These are phyloP conservation scores for Tricholoma matsutake DNA, from an alignment of 768 basidiomycete genomes.

Conservation along the genomic window DNA sequence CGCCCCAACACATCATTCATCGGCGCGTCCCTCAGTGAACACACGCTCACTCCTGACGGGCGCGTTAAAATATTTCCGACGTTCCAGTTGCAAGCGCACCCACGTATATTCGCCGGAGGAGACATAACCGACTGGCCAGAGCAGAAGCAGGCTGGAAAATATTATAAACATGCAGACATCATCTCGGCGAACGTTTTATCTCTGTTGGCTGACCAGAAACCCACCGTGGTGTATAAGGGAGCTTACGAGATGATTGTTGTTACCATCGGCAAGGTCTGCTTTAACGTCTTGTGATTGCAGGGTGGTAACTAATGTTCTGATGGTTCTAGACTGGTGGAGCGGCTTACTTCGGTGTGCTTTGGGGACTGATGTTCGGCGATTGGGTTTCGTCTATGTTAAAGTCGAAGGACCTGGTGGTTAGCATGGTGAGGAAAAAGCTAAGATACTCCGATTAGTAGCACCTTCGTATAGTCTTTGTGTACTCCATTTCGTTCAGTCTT, in stretches of 20 bases:
- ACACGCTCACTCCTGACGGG: conserved; percentile 36
- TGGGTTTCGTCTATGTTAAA: conserved; percentile 41
- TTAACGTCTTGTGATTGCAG: not conserved
- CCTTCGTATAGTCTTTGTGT: not conserved
- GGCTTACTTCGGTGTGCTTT: conserved; percentile 40
- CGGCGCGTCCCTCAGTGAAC: conserved; percentile 32
- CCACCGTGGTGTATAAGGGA: conserved; percentile 42
- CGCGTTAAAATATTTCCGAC: conserved; percentile 53
- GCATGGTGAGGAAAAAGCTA: conserved; percentile 13
- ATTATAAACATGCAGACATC: conserved; percentile 39
- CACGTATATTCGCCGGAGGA: conserved; percentile 61
- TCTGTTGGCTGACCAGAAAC: conserved; percentile 35
- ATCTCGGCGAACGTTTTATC: conserved; percentile 48
- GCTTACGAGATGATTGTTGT: conserved; percentile 51
- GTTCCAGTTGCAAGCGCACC: conserved; percentile 49
- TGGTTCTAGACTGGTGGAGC: conserved; percentile 39
- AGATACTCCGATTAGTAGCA: conserved; percentile 5
- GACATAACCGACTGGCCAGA: conserved; percentile 64
- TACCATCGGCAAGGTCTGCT: conserved; percentile 53
- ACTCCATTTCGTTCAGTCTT: too few relatives aligned
- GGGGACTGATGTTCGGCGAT: conserved; percentile 47
- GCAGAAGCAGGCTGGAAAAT: conserved; percentile 56
- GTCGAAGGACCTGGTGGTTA: conserved; percentile 31
- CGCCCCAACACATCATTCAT: conserved; percentile 55
- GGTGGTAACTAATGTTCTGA: conserved; percentile 1